Evolutionary conservation across 2,329 filamentous ascomycete genomes (phyloP), one percentile per base, ranked within the genome.

Genomic region (Penicillium griseofulvum): DNA sequence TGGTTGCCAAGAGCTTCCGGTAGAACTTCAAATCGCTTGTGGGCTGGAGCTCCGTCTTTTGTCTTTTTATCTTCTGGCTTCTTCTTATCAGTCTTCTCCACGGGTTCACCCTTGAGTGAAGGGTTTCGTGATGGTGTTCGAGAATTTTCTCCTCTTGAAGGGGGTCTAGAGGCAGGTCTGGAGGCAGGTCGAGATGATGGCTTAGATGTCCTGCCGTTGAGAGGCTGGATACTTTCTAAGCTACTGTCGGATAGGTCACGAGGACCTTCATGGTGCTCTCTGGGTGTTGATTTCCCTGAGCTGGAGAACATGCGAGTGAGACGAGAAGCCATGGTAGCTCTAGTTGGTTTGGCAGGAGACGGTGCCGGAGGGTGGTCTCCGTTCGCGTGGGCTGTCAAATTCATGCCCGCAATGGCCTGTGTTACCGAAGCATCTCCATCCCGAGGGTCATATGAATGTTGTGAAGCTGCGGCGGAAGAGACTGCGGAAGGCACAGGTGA

Each of bases 1-100:
- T 99, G 94, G 34, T 86, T 83, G 60, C 90, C 63, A 12, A 48
- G 48, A 36, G 44, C 89, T 59, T 87, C 82, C 1, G 83, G 76
- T 46, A 81, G 76, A 22, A 80, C 59, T 72, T 85, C 84, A 69
- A 87, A 88, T 36, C 85, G 73, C 60, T 74, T 78, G 57, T 73
- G 65, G 2, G 60, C 57, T n/a, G 48, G 43, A 4, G 62, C 57
- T 39, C 65, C 64, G 46, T 75, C 72, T 59, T 75, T 74, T 38
- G 67, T 56, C 41, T 75, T 70, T 49, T 73, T 74, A 54, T 59
- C 59, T 37, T 42, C 47, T 9, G 60, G 24, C 51, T 72, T 72
- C 55, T 66, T 67, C 68, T 65, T 65, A 48, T 61, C 33, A 49
- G 55, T 42, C 38, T 63, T 71, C 8, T 74, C 68, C 41, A 55